phyloP scores from a whole-genome alignment of 352 stramenopile genomes.

The Pythium rishiriense region DNA sequence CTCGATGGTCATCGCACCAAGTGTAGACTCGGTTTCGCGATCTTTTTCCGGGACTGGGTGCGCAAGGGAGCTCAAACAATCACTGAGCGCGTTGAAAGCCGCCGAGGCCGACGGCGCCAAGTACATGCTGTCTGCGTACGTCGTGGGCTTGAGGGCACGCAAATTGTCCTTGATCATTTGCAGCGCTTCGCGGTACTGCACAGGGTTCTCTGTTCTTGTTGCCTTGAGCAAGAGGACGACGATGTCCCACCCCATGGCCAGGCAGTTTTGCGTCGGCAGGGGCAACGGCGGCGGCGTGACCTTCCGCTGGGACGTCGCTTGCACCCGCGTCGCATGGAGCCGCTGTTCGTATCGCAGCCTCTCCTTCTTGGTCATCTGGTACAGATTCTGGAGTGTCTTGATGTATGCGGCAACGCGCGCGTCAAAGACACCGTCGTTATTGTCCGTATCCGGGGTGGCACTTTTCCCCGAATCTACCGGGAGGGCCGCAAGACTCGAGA shows the following conservation, averaged over 20 bases:
- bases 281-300: conserved; percentile 68
- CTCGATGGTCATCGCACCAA: conserved; percentile 65
- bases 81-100: conserved; percentile 74
- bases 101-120: conserved; percentile 67
- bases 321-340: conserved; percentile 45
- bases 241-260: conserved; percentile 84
- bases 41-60: conserved; percentile 14
- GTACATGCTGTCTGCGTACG: conserved; percentile 85
- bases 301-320: conserved; percentile 70
- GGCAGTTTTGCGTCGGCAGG: conserved; percentile 80
- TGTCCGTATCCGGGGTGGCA: neutral
- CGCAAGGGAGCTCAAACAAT: conserved; percentile 62
- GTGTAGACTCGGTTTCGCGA: conserved; percentile 28
- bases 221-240: conserved; percentile 71
- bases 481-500: conserved; percentile 57
- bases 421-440: conserved; percentile 43
- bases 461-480: conserved; percentile 13
- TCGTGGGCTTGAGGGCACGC: conserved; percentile 67
- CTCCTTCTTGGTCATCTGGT: conserved; percentile 80
- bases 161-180: conserved; percentile 78
- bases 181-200: conserved; percentile 68
- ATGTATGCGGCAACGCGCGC: conserved; percentile 70
- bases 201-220: conserved; percentile 59
- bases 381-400: conserved; percentile 67
- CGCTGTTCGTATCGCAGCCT: conserved; percentile 79